Evolutionary conservation across 2,329 filamentous ascomycete genomes (phyloP).

Genomic region (Parastagonospora nodorum): DNA sequence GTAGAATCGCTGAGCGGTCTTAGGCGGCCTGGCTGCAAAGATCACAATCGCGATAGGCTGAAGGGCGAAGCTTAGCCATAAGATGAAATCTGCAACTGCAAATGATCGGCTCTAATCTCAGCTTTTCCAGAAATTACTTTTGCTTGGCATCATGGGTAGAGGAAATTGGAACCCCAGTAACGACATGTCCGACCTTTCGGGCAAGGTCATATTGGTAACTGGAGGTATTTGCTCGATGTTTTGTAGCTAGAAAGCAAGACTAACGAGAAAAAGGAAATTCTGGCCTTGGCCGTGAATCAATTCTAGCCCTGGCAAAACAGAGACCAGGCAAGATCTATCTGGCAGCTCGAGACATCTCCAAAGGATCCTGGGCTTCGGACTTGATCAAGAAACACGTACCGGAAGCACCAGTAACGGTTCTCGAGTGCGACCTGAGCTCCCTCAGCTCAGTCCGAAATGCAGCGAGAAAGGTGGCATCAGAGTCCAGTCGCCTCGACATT

Average conservation of each 20-base stretch:
- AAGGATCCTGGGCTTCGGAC: neutral
- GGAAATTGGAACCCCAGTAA: neutral
- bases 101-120: too few species aligned
- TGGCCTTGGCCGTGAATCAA: slow-evolving; percentile 48
- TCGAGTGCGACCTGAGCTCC: neutral
- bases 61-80: too few species aligned
- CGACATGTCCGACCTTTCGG: slow-evolving; percentile 14
- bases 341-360: slow-evolving; percentile 35
- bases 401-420: neutral
- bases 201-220: slow-evolving; percentile 14
- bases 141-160: too few species aligned
- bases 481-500: slow-evolving; percentile 44
- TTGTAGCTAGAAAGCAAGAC: too few species aligned
- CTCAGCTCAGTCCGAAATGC: neutral
- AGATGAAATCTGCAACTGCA: too few species aligned
- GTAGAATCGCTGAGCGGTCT: too few species aligned
- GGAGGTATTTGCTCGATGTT: slow-evolving; percentile 6
- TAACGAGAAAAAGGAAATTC: slow-evolving; percentile 24
- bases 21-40: too few species aligned
- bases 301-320: slow-evolving; percentile 46
- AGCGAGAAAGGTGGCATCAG: neutral
- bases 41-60: too few species aligned
- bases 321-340: slow-evolving; percentile 48
- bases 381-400: slow-evolving; percentile 26
- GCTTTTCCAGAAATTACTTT: too few species aligned